Base-by-base conservation (phyloP, 2,329 filamentous ascomycete genomes). In the Macroventuria anomochaeta region DNA sequence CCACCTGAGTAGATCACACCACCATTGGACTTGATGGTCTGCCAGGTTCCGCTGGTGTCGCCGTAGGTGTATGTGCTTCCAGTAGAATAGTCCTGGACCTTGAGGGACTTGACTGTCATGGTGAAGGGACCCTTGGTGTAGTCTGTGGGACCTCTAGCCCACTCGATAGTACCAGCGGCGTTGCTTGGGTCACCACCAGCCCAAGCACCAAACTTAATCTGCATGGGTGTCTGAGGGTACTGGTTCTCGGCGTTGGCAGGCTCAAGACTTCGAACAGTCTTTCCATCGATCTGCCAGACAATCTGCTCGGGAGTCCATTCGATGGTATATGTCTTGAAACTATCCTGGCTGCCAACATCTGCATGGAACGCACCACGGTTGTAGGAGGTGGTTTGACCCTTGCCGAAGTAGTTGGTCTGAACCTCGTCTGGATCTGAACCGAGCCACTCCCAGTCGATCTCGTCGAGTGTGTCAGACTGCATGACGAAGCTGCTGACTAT, bases 331-430 rank as follows among this genome's bases (percentile, higher is more conserved):
- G 87, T 97, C 75, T 93, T 88, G 75, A 89, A 97, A 29, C 82
- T 75, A 42, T 80, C 80, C 73, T 96, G 92, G 59, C 89, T 95
- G 65, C 83, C 77, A 58, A 80, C 61, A 69, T 87, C 79, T 4
- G 85, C 77, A 74, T 96, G 90, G 73, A 91, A 93, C 53, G 89
- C 87, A 58, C 91, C 93, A 50, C 95, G 89, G 77, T 96, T 91
- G 80, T 93, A 96, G n/a, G 84, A 84, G 25, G 84, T 88, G 0
- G 91, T 93, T 63, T 90, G 83, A 46, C 93, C 95, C 76, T 97
- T 96, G 74, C 92, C 91, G 66, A 99, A 99, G 78, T 96, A 99
- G 77, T 99, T 99, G 64, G 87, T 89, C 77, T 99, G 95, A n/a
- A 96, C 90, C 75, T 96, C 82, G 52, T 80, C 79, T 60, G 83